These are phyloP conservation scores for Populus deltoides DNA, from an alignment of 345 rosid species.

Conservation along the genomic window DNA sequence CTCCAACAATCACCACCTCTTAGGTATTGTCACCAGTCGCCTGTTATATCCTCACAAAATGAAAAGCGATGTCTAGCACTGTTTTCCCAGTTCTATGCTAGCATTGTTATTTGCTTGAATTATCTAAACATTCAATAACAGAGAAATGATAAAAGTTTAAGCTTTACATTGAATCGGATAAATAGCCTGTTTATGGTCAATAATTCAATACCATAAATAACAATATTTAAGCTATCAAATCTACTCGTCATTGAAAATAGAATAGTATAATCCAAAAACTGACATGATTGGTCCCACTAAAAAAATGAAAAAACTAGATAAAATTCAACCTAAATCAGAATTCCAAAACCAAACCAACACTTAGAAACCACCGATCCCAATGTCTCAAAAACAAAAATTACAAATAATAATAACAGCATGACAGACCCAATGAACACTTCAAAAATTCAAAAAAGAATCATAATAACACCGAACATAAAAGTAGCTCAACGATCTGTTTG, in stretches of 20 bases:
- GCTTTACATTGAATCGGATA: not conserved
- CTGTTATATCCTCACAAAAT: too few relatives aligned
- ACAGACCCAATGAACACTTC: not conserved
- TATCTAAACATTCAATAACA: too few relatives aligned
- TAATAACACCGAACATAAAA: not conserved
- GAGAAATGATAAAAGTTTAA: not conserved
- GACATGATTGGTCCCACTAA: not conserved
- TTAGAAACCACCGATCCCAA: not conserved
- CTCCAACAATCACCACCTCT: not conserved
- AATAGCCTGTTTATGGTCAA: not conserved
- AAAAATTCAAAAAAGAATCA: not conserved
- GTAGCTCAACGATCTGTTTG: not conserved
- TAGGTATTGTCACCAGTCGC: not conserved
- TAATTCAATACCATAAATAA: not conserved
- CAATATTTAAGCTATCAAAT: not conserved
- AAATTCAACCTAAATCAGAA: not conserved
- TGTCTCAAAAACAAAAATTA: not conserved
- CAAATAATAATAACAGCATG: not conserved
- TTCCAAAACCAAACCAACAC: not conserved
- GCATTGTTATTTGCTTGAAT: not conserved
- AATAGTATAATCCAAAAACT: too few relatives aligned
- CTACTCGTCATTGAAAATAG: too few relatives aligned
- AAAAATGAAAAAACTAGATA: not conserved
- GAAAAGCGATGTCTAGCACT: too few relatives aligned
- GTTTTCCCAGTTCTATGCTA: not conserved